Evolutionary conservation across 1,139 yeast species (phyloP).

Genomic region (Torulaspora pretoriensis): DNA sequence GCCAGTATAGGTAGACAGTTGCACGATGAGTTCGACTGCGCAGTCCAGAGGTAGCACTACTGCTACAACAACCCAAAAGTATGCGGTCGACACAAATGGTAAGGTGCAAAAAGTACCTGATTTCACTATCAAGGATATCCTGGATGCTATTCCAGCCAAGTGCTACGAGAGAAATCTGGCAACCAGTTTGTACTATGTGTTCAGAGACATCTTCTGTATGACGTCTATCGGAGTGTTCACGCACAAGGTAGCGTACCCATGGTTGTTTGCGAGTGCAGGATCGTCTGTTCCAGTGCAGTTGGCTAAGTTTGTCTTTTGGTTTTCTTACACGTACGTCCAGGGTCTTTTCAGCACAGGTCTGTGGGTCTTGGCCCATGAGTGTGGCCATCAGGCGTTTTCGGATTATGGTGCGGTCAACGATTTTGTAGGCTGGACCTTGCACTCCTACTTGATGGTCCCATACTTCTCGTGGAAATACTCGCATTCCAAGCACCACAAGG

Average conservation of each 20-base stretch:
- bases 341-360: slow-evolving; percentile 74
- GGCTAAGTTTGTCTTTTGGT: slow-evolving; percentile 56
- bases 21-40: neutral
- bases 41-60: slow-evolving; percentile 12
- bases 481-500: slow-evolving; percentile 84
- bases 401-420: slow-evolving; percentile 69
- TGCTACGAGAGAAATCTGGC: slow-evolving; percentile 55
- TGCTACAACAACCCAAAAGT: slow-evolving; percentile 30
- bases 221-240: slow-evolving; percentile 39
- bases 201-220: slow-evolving; percentile 50
- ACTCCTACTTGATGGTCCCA: slow-evolving; percentile 74
- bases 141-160: slow-evolving; percentile 56
- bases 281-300: slow-evolving; percentile 6
- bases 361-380: slow-evolving; percentile 88
- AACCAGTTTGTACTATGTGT: slow-evolving; percentile 52
- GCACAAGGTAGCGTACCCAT: slow-evolving; percentile 18
- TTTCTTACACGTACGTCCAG: slow-evolving; percentile 49
- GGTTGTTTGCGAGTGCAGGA: slow-evolving; percentile 10
- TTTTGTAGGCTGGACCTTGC: slow-evolving; percentile 75
- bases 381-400: slow-evolving; percentile 84
- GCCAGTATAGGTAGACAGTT: neutral
- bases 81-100: slow-evolving; percentile 52
- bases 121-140: slow-evolving; percentile 56
- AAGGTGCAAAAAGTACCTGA: slow-evolving; percentile 59
- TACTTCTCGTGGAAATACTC: slow-evolving; percentile 83